Evolutionary conservation across 257 asterid species (phyloP).

Genomic region (Sherardia arvensis): DNA sequence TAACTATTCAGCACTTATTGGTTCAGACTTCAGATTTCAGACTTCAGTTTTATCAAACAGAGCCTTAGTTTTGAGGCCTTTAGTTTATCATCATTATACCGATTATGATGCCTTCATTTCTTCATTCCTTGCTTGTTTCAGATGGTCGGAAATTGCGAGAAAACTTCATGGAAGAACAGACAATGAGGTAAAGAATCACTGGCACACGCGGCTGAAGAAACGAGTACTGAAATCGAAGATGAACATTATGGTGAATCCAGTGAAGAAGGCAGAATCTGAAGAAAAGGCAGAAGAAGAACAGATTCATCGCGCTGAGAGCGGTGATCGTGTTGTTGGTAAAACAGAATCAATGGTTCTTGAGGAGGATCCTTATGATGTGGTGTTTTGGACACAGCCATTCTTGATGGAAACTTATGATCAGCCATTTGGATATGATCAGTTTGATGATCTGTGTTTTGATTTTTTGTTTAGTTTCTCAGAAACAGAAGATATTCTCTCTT

Average conservation of each 20-base stretch:
- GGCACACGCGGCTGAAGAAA: conserved; percentile 7
- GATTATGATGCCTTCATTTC: neutral
- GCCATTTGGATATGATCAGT: neutral
- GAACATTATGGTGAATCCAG: neutral
- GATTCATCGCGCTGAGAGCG: neutral
- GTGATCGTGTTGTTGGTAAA: neutral
- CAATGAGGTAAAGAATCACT: conserved; percentile 4
- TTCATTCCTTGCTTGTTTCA: neutral
- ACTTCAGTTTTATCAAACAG: too few relatives aligned
- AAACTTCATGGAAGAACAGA: conserved; percentile 14
- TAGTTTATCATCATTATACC: neutral
- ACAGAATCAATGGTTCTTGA: neutral
- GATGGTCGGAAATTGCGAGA: conserved; percentile 11
- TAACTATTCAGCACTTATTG: too few relatives aligned
- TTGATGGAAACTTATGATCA: neutral
- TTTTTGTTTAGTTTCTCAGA: neutral
- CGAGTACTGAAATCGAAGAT: neutral
- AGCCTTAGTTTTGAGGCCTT: neutral
- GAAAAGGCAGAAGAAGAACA: neutral
- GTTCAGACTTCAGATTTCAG: neutral
- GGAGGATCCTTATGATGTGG: neutral
- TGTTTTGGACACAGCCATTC: conserved; percentile 10
- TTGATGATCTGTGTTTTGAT: neutral
- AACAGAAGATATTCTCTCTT: conserved; percentile 4
- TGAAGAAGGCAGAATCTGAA: neutral